These are phyloP conservation scores for Leptodontidium sp. DNA, from an alignment of 2,329 filamentous ascomycete genomes.

Conservation along the genomic window DNA sequence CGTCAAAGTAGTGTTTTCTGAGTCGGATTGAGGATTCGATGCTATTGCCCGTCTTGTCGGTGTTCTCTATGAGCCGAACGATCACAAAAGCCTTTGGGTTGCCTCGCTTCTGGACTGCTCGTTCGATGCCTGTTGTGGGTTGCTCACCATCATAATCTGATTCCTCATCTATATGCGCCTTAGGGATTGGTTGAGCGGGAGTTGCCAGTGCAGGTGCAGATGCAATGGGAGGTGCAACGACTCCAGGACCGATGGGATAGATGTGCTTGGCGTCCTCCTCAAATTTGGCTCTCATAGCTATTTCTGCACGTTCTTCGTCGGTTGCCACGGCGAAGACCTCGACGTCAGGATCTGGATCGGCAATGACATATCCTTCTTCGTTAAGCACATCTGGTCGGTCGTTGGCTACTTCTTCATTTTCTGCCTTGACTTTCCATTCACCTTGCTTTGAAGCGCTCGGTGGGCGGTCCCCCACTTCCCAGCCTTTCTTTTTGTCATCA, in stretches of 20 bases:
- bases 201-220: background rate
- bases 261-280: background rate
- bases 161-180: background rate
- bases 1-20: constrained; percentile 3
- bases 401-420: background rate
- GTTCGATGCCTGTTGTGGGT: constrained; percentile 9
- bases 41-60: constrained; percentile 12
- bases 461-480: too few species aligned
- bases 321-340: constrained; percentile 2
- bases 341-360: background rate
- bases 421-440: background rate
- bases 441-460: background rate
- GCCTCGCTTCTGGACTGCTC: background rate
- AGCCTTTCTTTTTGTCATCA: background rate
- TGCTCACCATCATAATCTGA: background rate
- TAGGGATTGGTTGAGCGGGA: background rate
- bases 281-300: background rate
- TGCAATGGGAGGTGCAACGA: background rate
- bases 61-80: constrained; percentile 22
- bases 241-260: background rate
- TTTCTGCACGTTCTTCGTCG: background rate
- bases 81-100: constrained; percentile 4
- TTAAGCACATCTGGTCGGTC: background rate
- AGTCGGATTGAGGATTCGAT: constrained; percentile 2
- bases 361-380: background rate